These are phyloP conservation scores for Plasmopara muralis DNA, from an alignment of 352 stramenopile genomes.

Conservation along the genomic window DNA sequence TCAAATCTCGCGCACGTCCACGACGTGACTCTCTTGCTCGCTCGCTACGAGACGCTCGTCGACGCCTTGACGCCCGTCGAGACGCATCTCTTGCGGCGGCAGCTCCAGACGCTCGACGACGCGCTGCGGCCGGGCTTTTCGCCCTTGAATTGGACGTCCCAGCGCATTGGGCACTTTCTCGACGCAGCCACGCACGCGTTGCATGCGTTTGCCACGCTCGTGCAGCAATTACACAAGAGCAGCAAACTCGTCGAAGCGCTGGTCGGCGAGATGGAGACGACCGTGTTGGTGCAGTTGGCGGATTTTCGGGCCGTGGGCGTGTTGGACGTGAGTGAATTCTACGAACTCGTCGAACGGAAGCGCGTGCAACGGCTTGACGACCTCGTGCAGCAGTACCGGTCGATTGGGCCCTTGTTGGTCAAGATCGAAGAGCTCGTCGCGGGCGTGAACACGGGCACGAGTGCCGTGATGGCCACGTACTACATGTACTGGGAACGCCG, in stretches of 20 bases:
- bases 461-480: constrained; percentile 88
- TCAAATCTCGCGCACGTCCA: constrained; percentile 95
- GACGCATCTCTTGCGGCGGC: constrained; percentile 77
- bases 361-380: constrained; percentile 87
- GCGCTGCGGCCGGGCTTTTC: constrained; percentile 88
- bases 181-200: constrained; percentile 90
- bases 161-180: constrained; percentile 94
- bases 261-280: constrained; percentile 85
- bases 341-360: constrained; percentile 90
- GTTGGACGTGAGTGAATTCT: constrained; percentile 92
- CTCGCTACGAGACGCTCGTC: constrained; percentile 86
- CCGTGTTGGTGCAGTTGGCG: constrained; percentile 88
- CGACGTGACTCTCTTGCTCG: constrained; percentile 88
- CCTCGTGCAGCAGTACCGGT: constrained; percentile 91
- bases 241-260: constrained; percentile 94
- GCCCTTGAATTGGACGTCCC: constrained; percentile 95
- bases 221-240: constrained; percentile 93
- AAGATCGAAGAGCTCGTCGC: constrained; percentile 96
- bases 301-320: constrained; percentile 87
- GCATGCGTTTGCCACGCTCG: constrained; percentile 90
- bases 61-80: constrained; percentile 84
- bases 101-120: constrained; percentile 87
- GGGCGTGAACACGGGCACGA: constrained; percentile 88
- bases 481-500: constrained; percentile 97
- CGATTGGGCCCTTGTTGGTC: constrained; percentile 89